Evolutionary conservation across 2,329 filamentous ascomycete species (phyloP).

Genomic region (Aspergillus neotritici): DNA sequence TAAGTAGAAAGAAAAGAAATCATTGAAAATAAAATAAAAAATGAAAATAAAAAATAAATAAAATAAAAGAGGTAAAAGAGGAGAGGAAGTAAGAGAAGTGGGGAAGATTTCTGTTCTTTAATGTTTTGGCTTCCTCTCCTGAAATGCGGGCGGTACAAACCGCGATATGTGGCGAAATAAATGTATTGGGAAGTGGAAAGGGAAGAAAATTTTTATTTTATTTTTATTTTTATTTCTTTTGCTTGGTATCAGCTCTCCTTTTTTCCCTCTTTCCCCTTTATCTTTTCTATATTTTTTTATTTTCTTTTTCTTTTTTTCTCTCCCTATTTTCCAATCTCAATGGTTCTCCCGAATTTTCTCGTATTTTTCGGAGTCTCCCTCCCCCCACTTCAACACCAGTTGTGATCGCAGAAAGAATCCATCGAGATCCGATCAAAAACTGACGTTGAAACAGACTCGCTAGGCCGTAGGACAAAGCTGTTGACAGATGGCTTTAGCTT

Average conservation of each 20-base stretch:
- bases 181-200: neutral
- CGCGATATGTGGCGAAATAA: constrained; percentile 17
- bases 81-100: neutral
- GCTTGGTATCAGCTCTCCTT: neutral
- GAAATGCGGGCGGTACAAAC: constrained; percentile 11
- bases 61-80: no score
- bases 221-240: constrained; percentile 8
- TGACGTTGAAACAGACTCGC: constrained; percentile 17
- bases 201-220: constrained; percentile 6
- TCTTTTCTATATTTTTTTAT: no score
- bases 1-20: no score
- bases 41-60: no score
- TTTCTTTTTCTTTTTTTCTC: no score
- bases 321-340: no score
- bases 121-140: constrained; percentile 4
- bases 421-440: constrained; percentile 1
- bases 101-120: constrained; percentile 2
- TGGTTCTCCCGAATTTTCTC: no score
- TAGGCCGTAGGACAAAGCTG: constrained; percentile 10
- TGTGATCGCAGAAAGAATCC: constrained; percentile 1
- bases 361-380: no score
- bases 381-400: neutral
- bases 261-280: constrained; percentile 1
- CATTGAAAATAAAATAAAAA: no score
- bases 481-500: constrained; percentile 19